Base-by-base conservation (phyloP, 1,284 basidiomycete genomes). In the Coriolopsis trogii region DNA sequence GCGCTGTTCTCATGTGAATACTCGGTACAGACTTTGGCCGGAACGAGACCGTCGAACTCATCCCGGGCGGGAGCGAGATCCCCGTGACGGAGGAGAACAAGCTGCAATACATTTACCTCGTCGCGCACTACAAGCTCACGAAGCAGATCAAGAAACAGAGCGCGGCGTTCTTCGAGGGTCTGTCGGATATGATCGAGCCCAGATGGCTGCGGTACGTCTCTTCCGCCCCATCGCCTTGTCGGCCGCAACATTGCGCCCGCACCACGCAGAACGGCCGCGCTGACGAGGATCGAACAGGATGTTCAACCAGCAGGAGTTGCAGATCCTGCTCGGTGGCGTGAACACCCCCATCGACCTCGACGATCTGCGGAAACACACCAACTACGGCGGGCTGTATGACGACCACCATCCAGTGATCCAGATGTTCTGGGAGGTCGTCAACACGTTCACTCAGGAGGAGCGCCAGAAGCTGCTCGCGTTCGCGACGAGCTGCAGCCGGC, bases 271-370 rank as follows among this genome's bases (percentile, higher is more conserved):
- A 6, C n/a, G n/a, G n/a, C n/a, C n/a, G n/a, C 16, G 40, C 48
- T 53, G 10, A 59, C 16, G 13, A 1, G 18, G 9, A 20, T 10
- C 3, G n/a, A 50, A 7, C 46, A 90, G 92, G 37, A 95, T 97
- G 91, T 98, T 97, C 73, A 94, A 96, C 68, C 93, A 95, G 64
- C 87, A 91, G 64, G 95, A 97, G 69, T 75, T 96, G 1, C 91
- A 92, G 62, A 87, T 92, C 52, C 73, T 95, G 0, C 77, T 96
- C 8, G 92, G 93, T 0, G 93, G 93, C 6, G 88, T 90, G 34
- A 87, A 94, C 58, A 77, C 87, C 0, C 84, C 88, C 0, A 87
- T 97, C 51, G 90, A 95, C 67, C 63, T 97, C 8, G 82, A 87
- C 13, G 94, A 98, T 68, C 70, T 96, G 54, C 77, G 85, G 51